Conservation (phyloP, 2,329 filamentous ascomycete species). For the Cladophialophora immunda region DNA sequence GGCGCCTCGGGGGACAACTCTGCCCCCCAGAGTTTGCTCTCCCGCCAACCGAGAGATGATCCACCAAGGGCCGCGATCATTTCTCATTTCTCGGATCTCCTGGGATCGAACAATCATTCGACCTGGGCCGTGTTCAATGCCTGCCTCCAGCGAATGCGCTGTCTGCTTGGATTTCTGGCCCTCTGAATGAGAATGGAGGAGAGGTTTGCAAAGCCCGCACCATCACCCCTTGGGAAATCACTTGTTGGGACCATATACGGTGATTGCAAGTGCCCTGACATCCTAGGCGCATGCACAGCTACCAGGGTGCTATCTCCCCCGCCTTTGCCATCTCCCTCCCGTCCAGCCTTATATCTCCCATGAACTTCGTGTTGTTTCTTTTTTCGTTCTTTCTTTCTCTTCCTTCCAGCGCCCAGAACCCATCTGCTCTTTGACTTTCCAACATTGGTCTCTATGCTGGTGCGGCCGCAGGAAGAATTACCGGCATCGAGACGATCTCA, state of each 20-base stretch:
- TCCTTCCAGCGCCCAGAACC: background rate
- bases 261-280: background rate
- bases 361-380: background rate
- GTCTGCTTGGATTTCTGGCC: background rate
- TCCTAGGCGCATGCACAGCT: background rate
- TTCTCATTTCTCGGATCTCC: background rate
- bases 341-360: background rate
- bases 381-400: background rate
- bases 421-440: background rate
- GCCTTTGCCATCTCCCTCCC: background rate
- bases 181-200: background rate
- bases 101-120: background rate
- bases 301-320: background rate
- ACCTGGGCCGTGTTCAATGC: background rate
- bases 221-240: background rate
- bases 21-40: background rate
- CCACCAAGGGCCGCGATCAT: background rate
- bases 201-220: background rate
- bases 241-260: background rate
- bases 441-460: background rate
- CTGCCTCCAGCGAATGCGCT: background rate
- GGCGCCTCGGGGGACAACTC: background rate
- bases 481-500: background rate
- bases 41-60: background rate
- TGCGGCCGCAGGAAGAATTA: background rate